A percentile compares a stretch with the other conserved stretches of the same genome.
phyloP scores from a whole-genome alignment of 495 filamentous ascomycete species.

The Talaromyces ruber region DNA sequence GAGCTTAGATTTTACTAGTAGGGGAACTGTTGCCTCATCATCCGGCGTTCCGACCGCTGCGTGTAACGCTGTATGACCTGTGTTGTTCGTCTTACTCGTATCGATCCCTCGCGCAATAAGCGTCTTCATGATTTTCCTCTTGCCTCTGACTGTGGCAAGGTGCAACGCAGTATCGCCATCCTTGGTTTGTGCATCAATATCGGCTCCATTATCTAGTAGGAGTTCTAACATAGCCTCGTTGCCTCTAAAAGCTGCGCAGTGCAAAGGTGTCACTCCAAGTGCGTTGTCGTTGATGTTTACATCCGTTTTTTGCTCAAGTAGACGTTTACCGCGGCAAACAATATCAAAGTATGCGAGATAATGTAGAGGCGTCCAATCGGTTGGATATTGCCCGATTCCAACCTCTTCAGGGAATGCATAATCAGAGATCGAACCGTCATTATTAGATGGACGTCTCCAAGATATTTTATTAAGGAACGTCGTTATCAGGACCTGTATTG shows the following conservation, averaged over 20 bases:
- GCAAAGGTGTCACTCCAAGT: slow-evolving; percentile 16
- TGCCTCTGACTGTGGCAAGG: slow-evolving; percentile 17
- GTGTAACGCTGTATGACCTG: slow-evolving; percentile 17
- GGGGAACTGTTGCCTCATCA: slow-evolving; percentile 22
- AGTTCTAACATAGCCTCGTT: slow-evolving; percentile 31
- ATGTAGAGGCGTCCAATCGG: slow-evolving; percentile 23
- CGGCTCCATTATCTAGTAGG: slow-evolving; percentile 19
- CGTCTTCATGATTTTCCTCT: slow-evolving; percentile 20
- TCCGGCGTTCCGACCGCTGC: slow-evolving; percentile 18
- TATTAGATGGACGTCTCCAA: slow-evolving; percentile 22
- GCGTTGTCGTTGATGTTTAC: slow-evolving; percentile 18
- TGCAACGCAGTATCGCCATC: slow-evolving; percentile 23
- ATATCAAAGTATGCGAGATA: slow-evolving; percentile 23
- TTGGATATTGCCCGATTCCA: slow-evolving; percentile 18
- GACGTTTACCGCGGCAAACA: slow-evolving; percentile 14
- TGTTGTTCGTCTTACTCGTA: slow-evolving; percentile 10
- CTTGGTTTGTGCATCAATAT: slow-evolving; percentile 14
- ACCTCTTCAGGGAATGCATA: slow-evolving; percentile 13
- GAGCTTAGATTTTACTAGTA: slow-evolving; percentile 16
- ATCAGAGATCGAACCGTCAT: slow-evolving; percentile 4
- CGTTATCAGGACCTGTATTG: slow-evolving; percentile 21
- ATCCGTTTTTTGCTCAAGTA: slow-evolving; percentile 18
- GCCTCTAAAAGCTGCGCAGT: slow-evolving; percentile 29
- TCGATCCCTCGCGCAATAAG: slow-evolving; percentile 15
- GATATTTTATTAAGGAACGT: slow-evolving; percentile 28